Base-by-base conservation (phyloP, 495 filamentous ascomycete species). In the Aspergillus cavernicola region DNA sequence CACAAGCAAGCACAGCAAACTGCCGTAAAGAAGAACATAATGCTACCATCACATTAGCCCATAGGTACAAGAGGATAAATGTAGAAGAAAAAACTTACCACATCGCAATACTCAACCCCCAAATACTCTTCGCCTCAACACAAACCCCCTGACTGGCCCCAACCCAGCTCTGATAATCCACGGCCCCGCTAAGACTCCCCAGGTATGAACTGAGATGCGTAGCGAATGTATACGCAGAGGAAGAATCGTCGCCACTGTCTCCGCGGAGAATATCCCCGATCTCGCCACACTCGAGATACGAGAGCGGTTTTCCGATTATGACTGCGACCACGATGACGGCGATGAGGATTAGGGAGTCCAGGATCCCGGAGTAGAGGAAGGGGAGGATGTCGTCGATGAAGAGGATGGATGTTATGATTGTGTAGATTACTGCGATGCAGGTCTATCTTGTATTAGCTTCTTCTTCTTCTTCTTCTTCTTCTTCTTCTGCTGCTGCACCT, bases 31-130 rank as follows among this genome's bases (percentile, higher is more conserved):
- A 84, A 80, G 60, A 93, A 90, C 39, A 91, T 69, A 22, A 92
- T 81, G 66, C 85, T 80, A 28, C 32, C 62, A 18, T 63, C 52
- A 1, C 26, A 50, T 15, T n/a, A 20, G 32, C n/a, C n/a, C 32
- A 24, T n/a, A n/a, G n/a, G n/a, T n/a, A n/a, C n/a, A n/a, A n/a
- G n/a, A 16, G 13, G 22, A 42, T 28, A 7, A 42, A 12, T 22
- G n/a, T 33, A 4, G 11, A 40, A 11, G 24, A 33, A 36, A 35
- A 36, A 50, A 74, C 77, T 58, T 58, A 85, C 82, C 81, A 92
- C 29, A 92, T 75, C 6, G 87, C 85, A 74, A 96, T 95, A 68
- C 80, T 80, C 50, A 96, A 67, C 15, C 90, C 92, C 92, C 90
- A 96, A 55, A 92, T 84, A 10, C 86, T 82, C 76, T 96, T 96